A percentile compares a stretch with the other conserved stretches of the same genome.
These are phyloP conservation scores for Hyaloperonospora brassicae DNA, from an alignment of 352 stramenopile species.

Conservation along the genomic window DNA sequence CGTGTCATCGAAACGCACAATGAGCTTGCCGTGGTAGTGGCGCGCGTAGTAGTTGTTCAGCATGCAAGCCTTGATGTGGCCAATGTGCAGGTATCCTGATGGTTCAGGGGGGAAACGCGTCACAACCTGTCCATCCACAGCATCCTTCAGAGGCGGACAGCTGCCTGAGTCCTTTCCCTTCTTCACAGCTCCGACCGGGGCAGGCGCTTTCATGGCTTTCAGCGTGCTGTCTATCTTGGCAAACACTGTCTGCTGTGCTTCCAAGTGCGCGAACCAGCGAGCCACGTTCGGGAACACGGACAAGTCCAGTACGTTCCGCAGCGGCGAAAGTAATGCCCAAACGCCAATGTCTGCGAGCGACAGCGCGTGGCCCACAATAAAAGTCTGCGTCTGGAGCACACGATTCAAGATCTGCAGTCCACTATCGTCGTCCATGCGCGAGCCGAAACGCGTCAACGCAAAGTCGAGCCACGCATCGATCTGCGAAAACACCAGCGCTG, in stretches of 20 bases:
- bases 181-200: constrained; percentile 10
- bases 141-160: constrained; percentile 91
- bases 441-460: constrained; percentile 49
- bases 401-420: constrained; percentile 84
- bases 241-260: constrained; percentile 49
- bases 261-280: constrained; percentile 67
- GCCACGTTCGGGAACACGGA: constrained; percentile 53
- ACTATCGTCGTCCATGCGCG: constrained; percentile 24
- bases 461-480: constrained; percentile 94
- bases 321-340: constrained; percentile 66
- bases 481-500: constrained; percentile 36
- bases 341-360: constrained; percentile 94
- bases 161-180: constrained; percentile 84
- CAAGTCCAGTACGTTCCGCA: constrained; percentile 40
- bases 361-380: constrained; percentile 89
- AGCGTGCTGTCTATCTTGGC: constrained; percentile 38
- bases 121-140: constrained; percentile 91
- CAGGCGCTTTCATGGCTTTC: constrained; percentile 30
- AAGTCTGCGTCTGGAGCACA: constrained; percentile 86
- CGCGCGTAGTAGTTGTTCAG: constrained; percentile 99
- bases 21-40: constrained; percentile 95
- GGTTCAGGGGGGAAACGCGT: constrained; percentile 99
- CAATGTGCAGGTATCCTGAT: constrained; percentile 98
- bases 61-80: constrained; percentile 98
- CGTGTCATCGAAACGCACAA: constrained; percentile 99